phyloP scores from a whole-genome alignment of 225 moss, liverwort and hornwort genomes.

The Asterella californica region DNA sequence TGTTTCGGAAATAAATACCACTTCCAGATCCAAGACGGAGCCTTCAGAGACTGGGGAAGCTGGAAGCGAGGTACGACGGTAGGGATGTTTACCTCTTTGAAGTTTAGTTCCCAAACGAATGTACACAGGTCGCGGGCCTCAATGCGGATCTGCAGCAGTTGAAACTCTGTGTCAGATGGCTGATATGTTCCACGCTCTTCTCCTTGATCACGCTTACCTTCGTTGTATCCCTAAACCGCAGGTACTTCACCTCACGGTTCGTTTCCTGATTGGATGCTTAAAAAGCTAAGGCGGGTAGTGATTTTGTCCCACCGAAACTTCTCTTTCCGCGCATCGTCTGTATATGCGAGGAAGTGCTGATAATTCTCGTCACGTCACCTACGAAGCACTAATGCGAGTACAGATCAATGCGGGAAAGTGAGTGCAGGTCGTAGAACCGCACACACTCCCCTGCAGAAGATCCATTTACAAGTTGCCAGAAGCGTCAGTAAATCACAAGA shows the following conservation, averaged over 20 bases:
- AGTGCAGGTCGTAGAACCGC: too few species aligned
- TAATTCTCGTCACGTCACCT: too few species aligned
- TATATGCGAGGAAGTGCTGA: not conserved
- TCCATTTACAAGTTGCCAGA: too few species aligned
- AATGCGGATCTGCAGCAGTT: slow-evolving; percentile 8
- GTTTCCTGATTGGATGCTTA: not conserved
- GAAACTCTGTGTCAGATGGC: not conserved
- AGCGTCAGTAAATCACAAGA: too few species aligned
- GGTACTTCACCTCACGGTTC: not conserved
- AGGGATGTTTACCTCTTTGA: slow-evolving; percentile 15
- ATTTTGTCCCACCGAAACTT: not conserved
- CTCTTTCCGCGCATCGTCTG: not conserved
- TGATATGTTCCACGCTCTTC: not conserved
- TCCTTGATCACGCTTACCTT: not conserved
- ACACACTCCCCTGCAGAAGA: too few species aligned
- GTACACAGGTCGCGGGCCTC: slow-evolving; percentile 7
- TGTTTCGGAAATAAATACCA: not conserved
- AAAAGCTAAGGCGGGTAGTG: not conserved
- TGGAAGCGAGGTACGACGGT: not conserved
- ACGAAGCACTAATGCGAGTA: too few species aligned
- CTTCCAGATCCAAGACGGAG: not conserved
- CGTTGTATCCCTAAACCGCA: not conserved
- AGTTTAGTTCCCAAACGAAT: slow-evolving; percentile 22
- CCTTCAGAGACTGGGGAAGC: not conserved
- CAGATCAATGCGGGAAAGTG: too few species aligned